Percentiles rank a stretch among this genome's conserved stretches.
These are phyloP conservation scores for Tuber aestivum DNA, from an alignment of 495 filamentous ascomycete species.

Conservation along the genomic window DNA sequence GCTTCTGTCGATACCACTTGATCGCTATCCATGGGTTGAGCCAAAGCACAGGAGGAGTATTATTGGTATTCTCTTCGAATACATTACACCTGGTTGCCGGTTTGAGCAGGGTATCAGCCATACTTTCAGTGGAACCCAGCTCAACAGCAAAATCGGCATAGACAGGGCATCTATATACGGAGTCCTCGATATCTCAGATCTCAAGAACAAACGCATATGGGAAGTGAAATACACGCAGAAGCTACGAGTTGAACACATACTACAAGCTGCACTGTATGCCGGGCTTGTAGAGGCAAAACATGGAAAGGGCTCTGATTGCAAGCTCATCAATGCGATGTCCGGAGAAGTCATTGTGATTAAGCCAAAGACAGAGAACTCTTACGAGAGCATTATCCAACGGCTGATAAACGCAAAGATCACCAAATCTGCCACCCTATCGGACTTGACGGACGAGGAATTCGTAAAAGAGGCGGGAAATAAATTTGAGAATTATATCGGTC, in stretches of 20 bases:
- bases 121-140: background rate
- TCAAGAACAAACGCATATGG: background rate
- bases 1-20: constrained; percentile 13
- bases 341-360: background rate
- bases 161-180: background rate
- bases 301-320: background rate
- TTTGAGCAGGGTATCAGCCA: background rate
- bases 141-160: background rate
- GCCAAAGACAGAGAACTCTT: background rate
- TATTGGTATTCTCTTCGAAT: background rate
- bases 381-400: background rate
- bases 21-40: constrained; percentile 8
- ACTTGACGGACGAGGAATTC: constrained; percentile 3
- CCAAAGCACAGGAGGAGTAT: background rate
- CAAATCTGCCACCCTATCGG: background rate
- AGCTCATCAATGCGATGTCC: background rate
- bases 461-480: background rate
- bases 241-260: background rate
- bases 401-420: background rate
- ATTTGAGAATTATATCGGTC: constrained; percentile 1
- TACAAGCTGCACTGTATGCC: constrained; percentile 12
- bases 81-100: background rate
- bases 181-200: background rate
- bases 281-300: constrained; percentile 1
- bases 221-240: constrained; percentile 10